phyloP scores from a whole-genome alignment of 768 basidiomycete species.

The Termitomyces sp. region DNA sequence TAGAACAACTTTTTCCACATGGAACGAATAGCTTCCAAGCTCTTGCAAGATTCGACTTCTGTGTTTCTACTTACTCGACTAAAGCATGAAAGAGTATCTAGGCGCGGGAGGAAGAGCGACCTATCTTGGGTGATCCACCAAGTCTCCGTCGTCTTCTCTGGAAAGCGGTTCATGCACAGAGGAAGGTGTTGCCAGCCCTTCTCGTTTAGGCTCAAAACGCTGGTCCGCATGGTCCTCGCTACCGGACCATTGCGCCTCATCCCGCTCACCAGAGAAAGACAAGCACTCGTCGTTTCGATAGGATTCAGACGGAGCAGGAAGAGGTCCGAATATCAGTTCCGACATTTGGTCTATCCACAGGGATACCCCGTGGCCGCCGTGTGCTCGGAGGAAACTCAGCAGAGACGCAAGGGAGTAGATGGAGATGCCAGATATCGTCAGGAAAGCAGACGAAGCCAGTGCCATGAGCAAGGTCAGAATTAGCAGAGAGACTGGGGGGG shows the following conservation, averaged over 20 bases:
- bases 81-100: too few species aligned
- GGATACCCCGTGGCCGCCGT: conserved; percentile 24
- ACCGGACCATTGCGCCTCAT: neutral
- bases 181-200: neutral
- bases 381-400: conserved; percentile 24
- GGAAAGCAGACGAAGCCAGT: conserved; percentile 26
- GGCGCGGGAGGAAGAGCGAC: too few species aligned
- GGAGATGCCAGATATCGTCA: conserved; percentile 23
- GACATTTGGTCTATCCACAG: conserved; percentile 21
- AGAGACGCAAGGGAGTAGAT: conserved; percentile 29
- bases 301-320: neutral
- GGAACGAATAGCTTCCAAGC: too few species aligned
- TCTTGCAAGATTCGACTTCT: too few species aligned
- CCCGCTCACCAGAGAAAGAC: neutral
- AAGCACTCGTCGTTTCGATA: neutral
- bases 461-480: conserved; percentile 25
- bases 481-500: conserved; percentile 27
- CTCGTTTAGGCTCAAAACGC: neutral
- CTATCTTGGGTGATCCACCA: too few species aligned
- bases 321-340: conserved; percentile 4
- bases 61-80: too few species aligned
- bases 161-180: too few species aligned
- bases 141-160: too few species aligned
- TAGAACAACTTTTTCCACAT: too few species aligned
- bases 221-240: neutral